Evolutionary conservation across 345 rosid species (phyloP), one percentile per base, ranked within the genome.

Genomic region (Dipteronia dyeriana): DNA sequence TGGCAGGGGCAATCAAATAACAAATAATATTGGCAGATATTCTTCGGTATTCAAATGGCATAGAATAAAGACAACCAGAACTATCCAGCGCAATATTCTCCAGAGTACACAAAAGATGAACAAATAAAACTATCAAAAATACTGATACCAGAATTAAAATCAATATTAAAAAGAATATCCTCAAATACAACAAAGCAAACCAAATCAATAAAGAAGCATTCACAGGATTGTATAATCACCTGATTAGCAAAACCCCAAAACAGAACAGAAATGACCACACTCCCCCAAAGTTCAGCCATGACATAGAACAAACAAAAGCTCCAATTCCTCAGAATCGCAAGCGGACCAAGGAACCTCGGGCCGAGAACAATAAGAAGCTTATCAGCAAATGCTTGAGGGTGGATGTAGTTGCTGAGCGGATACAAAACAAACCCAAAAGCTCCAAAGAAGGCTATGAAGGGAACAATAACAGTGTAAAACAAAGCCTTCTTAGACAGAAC

Each of bases 221-320:
- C 51, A 69, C 20, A 68, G 41, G n/a, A 72, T 64, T 59, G 39
- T 0, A n/a, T 8, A 60, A 80, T 82, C 75, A 93, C 99, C 98
- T 95, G 99, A 90, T 95, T 95, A 41, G 99, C 99, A 68, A 93
- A 90, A 10, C 99, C 99, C 99, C 99, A 95, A 73, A 95, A 95
- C 41, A 95, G 91, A 82, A 95, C 99, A 25, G 99, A 95, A 76
- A 95, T 72, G 53, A 95, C 99, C 43, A 95, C 99, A 45, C 99
- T 95, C 25, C 99, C 99, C 98, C 99, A 95, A 83, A 93, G 90
- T 82, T 95, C 99, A 82, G 98, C 99, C 99, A 95, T 95, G 76
- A 95, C 99, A 87, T 95, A 95, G 81, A 95, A 95, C 89, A 95
- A 85, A 84, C 98, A 93, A 87, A 93, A 95, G 67, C 89, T 88